These are phyloP conservation scores for Leishmania braziliensis DNA, from an alignment of 208 protist genomes.

Conservation along the genomic window DNA sequence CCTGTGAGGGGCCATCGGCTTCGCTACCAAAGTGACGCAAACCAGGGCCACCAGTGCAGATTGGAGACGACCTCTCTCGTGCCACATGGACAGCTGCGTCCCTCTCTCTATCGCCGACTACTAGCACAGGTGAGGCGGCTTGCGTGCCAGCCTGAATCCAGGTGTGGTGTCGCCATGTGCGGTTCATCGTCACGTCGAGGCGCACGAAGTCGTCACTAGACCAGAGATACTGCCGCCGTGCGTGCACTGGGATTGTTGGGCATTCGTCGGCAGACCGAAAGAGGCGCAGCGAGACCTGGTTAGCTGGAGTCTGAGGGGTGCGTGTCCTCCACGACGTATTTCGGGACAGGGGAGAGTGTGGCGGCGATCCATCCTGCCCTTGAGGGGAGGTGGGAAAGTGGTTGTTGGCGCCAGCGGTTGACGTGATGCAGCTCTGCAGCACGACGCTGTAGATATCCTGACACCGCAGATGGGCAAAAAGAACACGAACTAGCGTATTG, in stretches of 20 bases:
- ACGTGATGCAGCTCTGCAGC: slow-evolving; percentile 33
- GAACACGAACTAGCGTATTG: slow-evolving; percentile 44
- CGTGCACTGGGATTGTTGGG: slow-evolving; percentile 17
- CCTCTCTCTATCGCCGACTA: not conserved
- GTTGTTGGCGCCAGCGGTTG: slow-evolving; percentile 15
- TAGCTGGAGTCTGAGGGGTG: slow-evolving; percentile 18
- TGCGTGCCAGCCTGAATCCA: slow-evolving; percentile 7
- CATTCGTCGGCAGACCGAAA: slow-evolving; percentile 21
- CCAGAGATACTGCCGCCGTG: slow-evolving; percentile 27
- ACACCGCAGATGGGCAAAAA: slow-evolving; percentile 45
- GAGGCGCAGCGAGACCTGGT: slow-evolving; percentile 28
- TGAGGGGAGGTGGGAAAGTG: not conserved
- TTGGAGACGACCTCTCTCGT: slow-evolving; percentile 22
- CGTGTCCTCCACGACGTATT: slow-evolving; percentile 11
- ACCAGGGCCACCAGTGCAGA: slow-evolving; percentile 15
- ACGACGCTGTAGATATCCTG: slow-evolving; percentile 43
- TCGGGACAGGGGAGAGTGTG: slow-evolving; percentile 9
- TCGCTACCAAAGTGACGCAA: slow-evolving; percentile 17
- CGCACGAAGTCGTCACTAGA: slow-evolving; percentile 40
- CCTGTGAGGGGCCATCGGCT: slow-evolving; percentile 10
- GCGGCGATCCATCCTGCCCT: slow-evolving; percentile 1
- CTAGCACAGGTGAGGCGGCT: slow-evolving; percentile 3
- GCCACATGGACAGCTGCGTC: not conserved
- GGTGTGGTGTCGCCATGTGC: slow-evolving; percentile 28
- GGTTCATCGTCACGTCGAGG: slow-evolving; percentile 37